A percentile compares a stretch with the other conserved stretches of the same genome.
Conservation (phyloP, 2,329 filamentous ascomycete genomes). For the Madurella mycetomatis region DNA sequence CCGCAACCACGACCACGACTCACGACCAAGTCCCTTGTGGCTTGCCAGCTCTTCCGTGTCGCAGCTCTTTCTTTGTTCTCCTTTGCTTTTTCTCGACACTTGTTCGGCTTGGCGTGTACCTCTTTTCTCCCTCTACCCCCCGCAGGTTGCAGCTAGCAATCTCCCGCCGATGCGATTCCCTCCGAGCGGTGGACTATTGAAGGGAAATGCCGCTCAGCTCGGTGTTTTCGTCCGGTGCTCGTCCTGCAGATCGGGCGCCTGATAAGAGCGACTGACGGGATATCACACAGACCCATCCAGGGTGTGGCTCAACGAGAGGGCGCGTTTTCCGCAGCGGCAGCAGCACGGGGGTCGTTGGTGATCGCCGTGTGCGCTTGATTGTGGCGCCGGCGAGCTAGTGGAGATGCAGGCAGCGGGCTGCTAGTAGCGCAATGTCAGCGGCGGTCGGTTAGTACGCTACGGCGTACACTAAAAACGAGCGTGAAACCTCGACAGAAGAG, state of each 20-base stretch:
- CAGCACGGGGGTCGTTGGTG: conserved; percentile 14
- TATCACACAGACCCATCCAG: conserved; percentile 19
- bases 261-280: conserved; percentile 22
- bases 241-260: conserved; percentile 22
- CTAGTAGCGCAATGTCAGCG: conserved; percentile 13
- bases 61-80: conserved; percentile 2
- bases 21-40: conserved; percentile 18
- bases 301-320: conserved; percentile 12
- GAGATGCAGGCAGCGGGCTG: conserved; percentile 12
- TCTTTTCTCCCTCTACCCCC: conserved; percentile 1
- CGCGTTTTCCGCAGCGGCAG: conserved; percentile 9
- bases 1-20: not conserved
- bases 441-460: conserved; percentile 8
- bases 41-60: conserved; percentile 13
- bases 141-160: conserved; percentile 10
- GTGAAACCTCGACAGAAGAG: conserved; percentile 15
- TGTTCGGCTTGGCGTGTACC: conserved; percentile 6
- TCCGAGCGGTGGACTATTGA: conserved; percentile 14
- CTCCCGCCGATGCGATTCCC: conserved; percentile 10
- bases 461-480: conserved; percentile 15
- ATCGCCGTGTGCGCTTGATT: conserved; percentile 17
- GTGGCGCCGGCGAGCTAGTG: conserved; percentile 19
- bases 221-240: conserved; percentile 12
- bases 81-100: conserved; percentile 7
- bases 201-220: conserved; percentile 13